Percentiles rank a stretch among this genome's conserved stretches.
Conservation (phyloP, 1,284 basidiomycete genomes). For the Trametes hirsuta region DNA sequence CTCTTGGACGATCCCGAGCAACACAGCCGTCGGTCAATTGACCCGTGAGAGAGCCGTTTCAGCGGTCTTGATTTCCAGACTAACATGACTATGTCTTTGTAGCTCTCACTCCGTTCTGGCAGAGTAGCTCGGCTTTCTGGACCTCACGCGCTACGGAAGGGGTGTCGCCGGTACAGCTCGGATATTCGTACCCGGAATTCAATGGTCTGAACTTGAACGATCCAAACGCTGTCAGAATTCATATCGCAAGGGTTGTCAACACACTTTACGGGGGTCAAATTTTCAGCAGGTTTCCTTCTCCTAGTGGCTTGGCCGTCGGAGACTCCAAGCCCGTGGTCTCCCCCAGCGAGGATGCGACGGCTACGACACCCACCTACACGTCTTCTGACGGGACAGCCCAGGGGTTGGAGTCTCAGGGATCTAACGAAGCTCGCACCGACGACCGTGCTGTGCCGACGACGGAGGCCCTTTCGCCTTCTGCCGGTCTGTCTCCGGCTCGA, state of each 20-base stretch:
- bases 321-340: not conserved
- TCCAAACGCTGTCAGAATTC: slow-evolving; percentile 30
- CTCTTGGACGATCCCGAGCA: slow-evolving; percentile 39
- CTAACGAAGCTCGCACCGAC: no score
- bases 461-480: not conserved
- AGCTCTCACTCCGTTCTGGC: slow-evolving; percentile 38
- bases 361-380: no score
- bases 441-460: not conserved
- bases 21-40: slow-evolving; percentile 34
- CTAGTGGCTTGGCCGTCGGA: not conserved
- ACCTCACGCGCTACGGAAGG: slow-evolving; percentile 27
- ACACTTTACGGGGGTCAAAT: slow-evolving; percentile 1
- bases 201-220: slow-evolving; percentile 39
- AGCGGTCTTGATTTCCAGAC: not conserved
- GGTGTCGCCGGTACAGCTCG: slow-evolving; percentile 27
- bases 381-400: no score
- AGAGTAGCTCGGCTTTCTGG: slow-evolving; percentile 35
- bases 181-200: slow-evolving; percentile 51
- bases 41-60: slow-evolving; percentile 36
- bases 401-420: no score
- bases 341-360: not conserved
- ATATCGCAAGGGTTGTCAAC: slow-evolving; percentile 39
- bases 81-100: not conserved
- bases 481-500: no score
- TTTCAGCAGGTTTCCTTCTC: not conserved